Base-by-base conservation (phyloP, 139 green algal genomes). In the Micractinium sp. region DNA sequence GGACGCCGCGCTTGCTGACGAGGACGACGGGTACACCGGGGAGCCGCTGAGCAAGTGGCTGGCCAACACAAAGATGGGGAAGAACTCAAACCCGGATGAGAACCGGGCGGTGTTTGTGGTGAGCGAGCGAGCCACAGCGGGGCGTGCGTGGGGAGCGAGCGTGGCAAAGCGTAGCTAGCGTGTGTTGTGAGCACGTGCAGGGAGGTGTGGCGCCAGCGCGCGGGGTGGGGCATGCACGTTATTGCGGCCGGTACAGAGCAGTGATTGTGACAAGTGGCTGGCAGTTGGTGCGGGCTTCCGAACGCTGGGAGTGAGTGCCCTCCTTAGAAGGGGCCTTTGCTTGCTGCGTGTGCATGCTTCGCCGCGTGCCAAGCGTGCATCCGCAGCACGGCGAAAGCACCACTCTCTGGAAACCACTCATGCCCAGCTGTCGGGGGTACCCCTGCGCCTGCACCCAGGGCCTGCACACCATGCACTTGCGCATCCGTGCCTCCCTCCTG, bases 41-140 rank as follows among this genome's bases (percentile, higher is more conserved):
- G 74, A 97, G 90, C 94, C 94, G 5, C 91, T 98, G 35, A 96
- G 91, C 85, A 96, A 96, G 84, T 98, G 96, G 96, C 93, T 96
- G 81, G 94, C 93, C 0, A 88, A 88, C 13, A 85, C 92, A 31
- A 93, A 86, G 36, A 93, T 96, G 92, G 93, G 95, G 20, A 98
- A 97, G 90, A 91, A 95, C 74, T 69, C 80, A 35, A 89, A 97
- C 86, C 91, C 94, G 0, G 47, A 90, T 20, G 96, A 98, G 91
- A 92, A 27, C 27, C 88, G 96, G 0, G 96, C 88, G 0, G 95
- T 98, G 19, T 98, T 98, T 93, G 96, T 98, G 90, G 94, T 87
- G 83, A 29, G 83, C 41, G 31, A 23, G 63, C 63, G 63, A n/a
- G 79, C 4, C 22, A 31, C 35, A 20, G 12, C n/a, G 35, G 15